These are phyloP conservation scores for Tuctoria greenei DNA, from an alignment of 176 grass and related monocot genomes.

Conservation along the genomic window DNA sequence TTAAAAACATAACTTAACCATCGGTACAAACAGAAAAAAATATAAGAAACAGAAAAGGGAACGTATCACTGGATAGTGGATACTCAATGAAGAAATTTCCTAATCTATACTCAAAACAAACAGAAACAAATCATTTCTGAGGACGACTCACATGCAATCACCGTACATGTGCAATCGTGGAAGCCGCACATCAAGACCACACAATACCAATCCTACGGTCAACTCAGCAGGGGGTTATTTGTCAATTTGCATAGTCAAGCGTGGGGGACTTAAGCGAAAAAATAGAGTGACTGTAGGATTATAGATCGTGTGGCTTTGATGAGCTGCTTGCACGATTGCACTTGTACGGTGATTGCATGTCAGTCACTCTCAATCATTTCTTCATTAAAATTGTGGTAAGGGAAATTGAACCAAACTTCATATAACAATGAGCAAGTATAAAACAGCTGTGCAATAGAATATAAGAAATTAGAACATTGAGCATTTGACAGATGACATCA, in stretches of 20 bases:
- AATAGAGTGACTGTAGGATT: no score
- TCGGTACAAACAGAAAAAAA: conserved; percentile 1
- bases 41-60: neutral
- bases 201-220: no score
- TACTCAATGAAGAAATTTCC: neutral
- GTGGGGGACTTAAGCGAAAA: no score
- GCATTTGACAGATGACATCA: conserved; percentile 1
- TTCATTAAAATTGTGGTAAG: neutral
- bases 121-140: neutral
- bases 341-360: no score
- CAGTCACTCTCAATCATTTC: no score
- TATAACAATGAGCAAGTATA: neutral
- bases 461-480: neutral
- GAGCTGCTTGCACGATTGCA: no score
- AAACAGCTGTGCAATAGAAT: neutral
- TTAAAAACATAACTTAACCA: neutral
- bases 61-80: neutral
- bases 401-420: neutral
- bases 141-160: no score
- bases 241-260: no score
- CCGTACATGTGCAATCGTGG: no score
- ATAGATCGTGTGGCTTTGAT: no score
- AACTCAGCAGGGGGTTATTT: no score
- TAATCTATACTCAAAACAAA: neutral
- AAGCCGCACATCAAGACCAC: no score